A percentile compares a stretch with the other conserved stretches of the same genome.
Conservation (phyloP, 805 yeast species). For the Scheffersomyces coipomensis region DNA sequence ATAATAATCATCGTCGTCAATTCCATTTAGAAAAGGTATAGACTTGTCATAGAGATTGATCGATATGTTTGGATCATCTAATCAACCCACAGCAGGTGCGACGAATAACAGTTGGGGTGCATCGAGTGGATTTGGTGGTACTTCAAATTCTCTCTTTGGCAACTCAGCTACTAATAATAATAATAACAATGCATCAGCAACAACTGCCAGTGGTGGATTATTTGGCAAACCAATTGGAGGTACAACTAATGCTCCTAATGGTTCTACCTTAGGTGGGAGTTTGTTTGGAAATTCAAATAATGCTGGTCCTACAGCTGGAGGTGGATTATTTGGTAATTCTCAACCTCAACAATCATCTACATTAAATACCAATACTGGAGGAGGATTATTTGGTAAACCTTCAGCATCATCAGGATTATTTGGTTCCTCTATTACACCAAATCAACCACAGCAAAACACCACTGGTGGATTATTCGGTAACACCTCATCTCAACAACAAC, state of each 20-base stretch:
- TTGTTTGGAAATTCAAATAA: slow-evolving; percentile 6
- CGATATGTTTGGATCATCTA: slow-evolving; percentile 10
- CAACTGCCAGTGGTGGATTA: slow-evolving; percentile 25
- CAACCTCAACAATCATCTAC: slow-evolving; percentile 4
- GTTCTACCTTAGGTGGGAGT: slow-evolving; percentile 4
- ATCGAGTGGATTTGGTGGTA: slow-evolving; percentile 19
- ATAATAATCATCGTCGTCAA: too few species aligned
- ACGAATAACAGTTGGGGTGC: slow-evolving; percentile 16
- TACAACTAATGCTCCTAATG: slow-evolving; percentile 1
- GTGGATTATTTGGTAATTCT: slow-evolving; percentile 20
- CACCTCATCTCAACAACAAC: not conserved
- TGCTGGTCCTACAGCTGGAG: slow-evolving; percentile 5
- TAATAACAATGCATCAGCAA: slow-evolving; percentile 14
- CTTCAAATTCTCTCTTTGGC: slow-evolving; percentile 10
- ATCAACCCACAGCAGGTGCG: slow-evolving; percentile 3
- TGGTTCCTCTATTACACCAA: slow-evolving; percentile 11
- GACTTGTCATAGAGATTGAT: too few species aligned
- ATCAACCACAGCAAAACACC: slow-evolving; percentile 1
- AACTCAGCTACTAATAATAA: slow-evolving; percentile 12
- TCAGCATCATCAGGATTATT: slow-evolving; percentile 12
- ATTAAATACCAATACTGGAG: slow-evolving; percentile 12
- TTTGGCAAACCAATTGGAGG: slow-evolving; percentile 9
- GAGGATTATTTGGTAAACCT: slow-evolving; percentile 23
- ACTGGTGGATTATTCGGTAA: slow-evolving; percentile 19
- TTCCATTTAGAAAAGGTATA: too few species aligned